Conservation (phyloP, 2,329 filamentous ascomycete genomes). For the Rhynchosporium graminicola region DNA sequence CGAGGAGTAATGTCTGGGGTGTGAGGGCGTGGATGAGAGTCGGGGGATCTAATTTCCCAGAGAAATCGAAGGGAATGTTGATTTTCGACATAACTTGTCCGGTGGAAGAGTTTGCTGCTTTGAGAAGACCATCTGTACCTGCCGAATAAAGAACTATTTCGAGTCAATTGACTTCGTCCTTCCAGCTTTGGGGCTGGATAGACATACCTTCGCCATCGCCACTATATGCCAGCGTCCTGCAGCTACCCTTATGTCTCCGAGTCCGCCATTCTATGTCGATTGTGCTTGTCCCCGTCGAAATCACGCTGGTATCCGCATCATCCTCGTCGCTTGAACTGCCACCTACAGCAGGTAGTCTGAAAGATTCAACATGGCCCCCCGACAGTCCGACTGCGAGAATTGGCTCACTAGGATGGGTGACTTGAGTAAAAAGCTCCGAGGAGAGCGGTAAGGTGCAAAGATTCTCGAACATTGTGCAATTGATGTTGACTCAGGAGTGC, state of each 20-base stretch:
- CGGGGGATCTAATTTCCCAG: conserved; percentile 62
- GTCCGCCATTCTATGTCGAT: conserved; percentile 88
- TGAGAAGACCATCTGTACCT: conserved; percentile 60
- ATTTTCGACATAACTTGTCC: conserved; percentile 80
- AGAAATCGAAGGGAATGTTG: conserved; percentile 59
- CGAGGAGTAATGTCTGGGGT: conserved; percentile 83
- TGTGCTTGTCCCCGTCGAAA: conserved; percentile 66
- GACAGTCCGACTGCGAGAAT: conserved; percentile 84
- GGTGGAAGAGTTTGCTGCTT: conserved; percentile 58
- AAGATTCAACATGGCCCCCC: conserved; percentile 82
- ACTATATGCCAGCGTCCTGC: conserved; percentile 76
- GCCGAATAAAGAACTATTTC: conserved; percentile 59
- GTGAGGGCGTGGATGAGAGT: conserved; percentile 81
- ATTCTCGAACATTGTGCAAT: conserved; percentile 58
- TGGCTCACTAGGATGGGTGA: conserved; percentile 80
- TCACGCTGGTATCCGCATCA: conserved; percentile 51
- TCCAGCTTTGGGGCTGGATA: conserved; percentile 37
- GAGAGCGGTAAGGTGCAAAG: conserved; percentile 85
- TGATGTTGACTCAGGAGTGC: not conserved
- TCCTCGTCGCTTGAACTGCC: conserved; percentile 51
- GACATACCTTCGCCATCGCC: conserved; percentile 70
- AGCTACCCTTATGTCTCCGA: conserved; percentile 89
- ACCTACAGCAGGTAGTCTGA: conserved; percentile 63
- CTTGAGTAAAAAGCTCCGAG: conserved; percentile 85
- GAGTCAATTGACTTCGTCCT: conserved; percentile 11